Conservation (phyloP, 139 green algal species). For the Marvania coccoides region DNA sequence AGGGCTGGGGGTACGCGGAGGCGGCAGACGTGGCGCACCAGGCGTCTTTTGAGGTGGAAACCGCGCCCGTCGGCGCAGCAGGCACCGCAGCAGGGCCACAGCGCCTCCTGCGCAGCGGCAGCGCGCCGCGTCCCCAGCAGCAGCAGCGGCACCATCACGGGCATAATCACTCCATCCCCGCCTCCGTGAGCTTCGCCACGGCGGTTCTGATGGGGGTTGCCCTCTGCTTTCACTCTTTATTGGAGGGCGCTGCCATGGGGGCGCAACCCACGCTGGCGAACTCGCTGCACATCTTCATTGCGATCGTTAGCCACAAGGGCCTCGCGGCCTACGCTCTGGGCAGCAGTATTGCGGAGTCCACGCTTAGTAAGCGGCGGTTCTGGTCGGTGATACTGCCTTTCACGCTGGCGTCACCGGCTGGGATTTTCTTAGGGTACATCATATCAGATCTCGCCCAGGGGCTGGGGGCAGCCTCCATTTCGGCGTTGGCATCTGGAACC, state of each 20-base stretch:
- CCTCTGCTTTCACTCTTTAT: conserved; percentile 71
- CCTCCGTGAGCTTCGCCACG: conserved; percentile 53
- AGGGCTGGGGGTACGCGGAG: too few species aligned
- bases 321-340: conserved; percentile 76
- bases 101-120: background rate
- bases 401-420: conserved; percentile 58
- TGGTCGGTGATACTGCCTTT: conserved; percentile 62
- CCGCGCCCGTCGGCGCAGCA: background rate
- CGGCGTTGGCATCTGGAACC: conserved; percentile 63
- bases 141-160: conserved; percentile 1
- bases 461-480: conserved; percentile 43
- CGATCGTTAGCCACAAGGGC: conserved; percentile 69
- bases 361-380: conserved; percentile 34
- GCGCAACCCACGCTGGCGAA: conserved; percentile 53
- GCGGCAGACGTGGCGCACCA: too few species aligned
- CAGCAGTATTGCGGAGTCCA: conserved; percentile 56
- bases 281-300: conserved; percentile 74
- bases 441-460: conserved; percentile 38
- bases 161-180: background rate
- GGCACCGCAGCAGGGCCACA: background rate
- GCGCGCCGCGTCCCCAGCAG: too few species aligned
- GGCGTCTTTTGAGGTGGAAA: background rate
- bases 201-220: conserved; percentile 64
- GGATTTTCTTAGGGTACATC: conserved; percentile 56
- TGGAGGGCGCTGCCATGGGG: conserved; percentile 72